Evolutionary conservation across 495 filamentous ascomycete species (phyloP), one percentile per base, ranked within the genome.

Genomic region (Parachaetomium inaequale): DNA sequence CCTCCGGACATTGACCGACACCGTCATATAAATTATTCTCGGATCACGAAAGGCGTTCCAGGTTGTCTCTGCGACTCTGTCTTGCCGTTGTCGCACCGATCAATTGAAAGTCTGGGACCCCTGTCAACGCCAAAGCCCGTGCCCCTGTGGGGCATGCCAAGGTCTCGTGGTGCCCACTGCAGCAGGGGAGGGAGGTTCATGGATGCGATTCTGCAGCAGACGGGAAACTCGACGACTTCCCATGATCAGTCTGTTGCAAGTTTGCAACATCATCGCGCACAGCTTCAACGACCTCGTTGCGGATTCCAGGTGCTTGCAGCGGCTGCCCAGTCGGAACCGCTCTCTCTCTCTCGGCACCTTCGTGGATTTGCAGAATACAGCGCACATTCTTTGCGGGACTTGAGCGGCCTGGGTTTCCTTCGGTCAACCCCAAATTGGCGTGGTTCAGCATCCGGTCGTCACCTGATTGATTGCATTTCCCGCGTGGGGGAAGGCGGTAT

Each of bases 401-500:
- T 49, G 46, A 15, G 10, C 46, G 23, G 31, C n/a, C 32, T 54
- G 31, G 51, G 25, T 21, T 54, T 21, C 19, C 10, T 55, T 42
- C 6, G 23, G 7, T 19, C 40, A 43, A 36, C 36, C 43, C 57
- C 19, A 36, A 42, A 28, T 25, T 26, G 46, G 57, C 21, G 57
- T 58, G 56, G 56, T 38, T n/a, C 32, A 28, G 29, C n/a, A 34
- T 38, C 21, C 21, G n/a, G 25, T 15, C 31, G 31, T 59, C 57
- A 59, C 57, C 57, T 59, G 57, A 59, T 51, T n/a, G n/a, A n/a
- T n/a, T n/a, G 43, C 11, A 0, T 7, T 29, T 59, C 15, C 46
- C 57, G 45, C 45, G 43, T 50, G 57, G 57, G 46, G 45, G 51
- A 59, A 59, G 28, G 32, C 29, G 57, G 55, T 57, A 45, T 46